A percentile compares a stretch with the other conserved stretches of the same genome.
phyloP scores from a whole-genome alignment of 495 filamentous ascomycete genomes.

The Aspergillus nanangensis region DNA sequence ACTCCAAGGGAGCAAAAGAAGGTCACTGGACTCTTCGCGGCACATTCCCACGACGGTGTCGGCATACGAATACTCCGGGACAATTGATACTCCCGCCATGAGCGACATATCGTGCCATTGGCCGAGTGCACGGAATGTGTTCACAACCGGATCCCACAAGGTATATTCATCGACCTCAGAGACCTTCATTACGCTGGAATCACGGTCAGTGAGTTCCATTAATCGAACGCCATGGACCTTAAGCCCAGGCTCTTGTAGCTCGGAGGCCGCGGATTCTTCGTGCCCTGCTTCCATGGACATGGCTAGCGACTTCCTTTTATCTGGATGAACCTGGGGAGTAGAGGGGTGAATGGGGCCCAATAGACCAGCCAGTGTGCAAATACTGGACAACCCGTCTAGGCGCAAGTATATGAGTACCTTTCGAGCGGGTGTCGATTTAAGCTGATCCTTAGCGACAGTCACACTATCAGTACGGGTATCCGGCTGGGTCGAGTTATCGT shows the following conservation, averaged over 20 bases:
- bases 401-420: conserved; percentile 66
- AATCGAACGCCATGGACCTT: conserved; percentile 84
- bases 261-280: conserved; percentile 22
- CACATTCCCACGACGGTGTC: conserved; percentile 68
- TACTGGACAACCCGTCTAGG: conserved; percentile 81
- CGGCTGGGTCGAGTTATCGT: conserved; percentile 55
- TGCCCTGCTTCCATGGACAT: conserved; percentile 14
- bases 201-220: conserved; percentile 85
- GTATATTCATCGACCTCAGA: conserved; percentile 75
- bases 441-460: conserved; percentile 40
- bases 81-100: conserved; percentile 71
- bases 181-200: conserved; percentile 93
- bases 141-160: conserved; percentile 80
- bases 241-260: conserved; percentile 42
- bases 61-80: conserved; percentile 72
- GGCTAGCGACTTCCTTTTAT: conserved; percentile 24
- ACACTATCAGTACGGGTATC: conserved; percentile 35
- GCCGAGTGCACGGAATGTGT: conserved; percentile 85
- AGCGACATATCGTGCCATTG: conserved; percentile 80
- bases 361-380: conserved; percentile 80
- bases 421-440: conserved; percentile 30
- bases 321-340: conserved; percentile 45
- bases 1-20: conserved; percentile 88
- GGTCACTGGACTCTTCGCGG: conserved; percentile 63
- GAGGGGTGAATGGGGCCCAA: conserved; percentile 37